These are phyloP conservation scores for Trichophaea hybrida DNA, from an alignment of 2,329 filamentous ascomycete genomes.

Conservation along the genomic window DNA sequence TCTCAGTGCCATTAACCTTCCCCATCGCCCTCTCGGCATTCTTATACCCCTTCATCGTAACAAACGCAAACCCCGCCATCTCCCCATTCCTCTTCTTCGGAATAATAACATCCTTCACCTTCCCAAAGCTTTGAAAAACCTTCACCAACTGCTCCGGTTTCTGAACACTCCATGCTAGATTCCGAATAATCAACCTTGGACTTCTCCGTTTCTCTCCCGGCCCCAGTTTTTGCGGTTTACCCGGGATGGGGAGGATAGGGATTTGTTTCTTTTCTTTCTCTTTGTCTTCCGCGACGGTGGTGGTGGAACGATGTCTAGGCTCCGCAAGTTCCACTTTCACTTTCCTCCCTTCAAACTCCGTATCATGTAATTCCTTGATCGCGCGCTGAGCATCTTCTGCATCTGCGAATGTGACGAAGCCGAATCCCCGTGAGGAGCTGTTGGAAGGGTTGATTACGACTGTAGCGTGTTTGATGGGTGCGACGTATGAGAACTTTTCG, in stretches of 20 bases:
- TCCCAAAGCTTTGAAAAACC: constrained; percentile 77
- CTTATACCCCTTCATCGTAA: constrained; percentile 71
- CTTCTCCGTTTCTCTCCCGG: constrained; percentile 44
- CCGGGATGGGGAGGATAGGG: constrained; percentile 15
- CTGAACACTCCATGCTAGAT: constrained; percentile 92
- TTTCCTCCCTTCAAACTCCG: constrained; percentile 61
- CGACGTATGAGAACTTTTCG: constrained; percentile 84
- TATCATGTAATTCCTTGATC: constrained; percentile 64
- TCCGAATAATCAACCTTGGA: constrained; percentile 74
- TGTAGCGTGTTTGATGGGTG: constrained; percentile 89
- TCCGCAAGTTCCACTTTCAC: constrained; percentile 81
- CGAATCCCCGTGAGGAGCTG: constrained; percentile 79
- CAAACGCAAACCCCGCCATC: constrained; percentile 81
- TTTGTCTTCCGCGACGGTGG: constrained; percentile 31
- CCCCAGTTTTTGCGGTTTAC: constrained; percentile 35
- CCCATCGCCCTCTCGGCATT: constrained; percentile 84
- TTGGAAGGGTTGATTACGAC: constrained; percentile 76
- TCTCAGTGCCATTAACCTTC: constrained; percentile 71
- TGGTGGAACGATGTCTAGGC: constrained; percentile 56
- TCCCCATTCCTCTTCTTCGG: constrained; percentile 57
- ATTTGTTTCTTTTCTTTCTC: constrained; percentile 28
- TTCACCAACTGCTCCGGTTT: constrained; percentile 62
- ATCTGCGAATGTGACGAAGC: constrained; percentile 94
- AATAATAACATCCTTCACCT: constrained; percentile 74
- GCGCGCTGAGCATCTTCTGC: constrained; percentile 76